phyloP scores from a whole-genome alignment of 2,329 filamentous ascomycete genomes.

The Cladosporium velox region DNA sequence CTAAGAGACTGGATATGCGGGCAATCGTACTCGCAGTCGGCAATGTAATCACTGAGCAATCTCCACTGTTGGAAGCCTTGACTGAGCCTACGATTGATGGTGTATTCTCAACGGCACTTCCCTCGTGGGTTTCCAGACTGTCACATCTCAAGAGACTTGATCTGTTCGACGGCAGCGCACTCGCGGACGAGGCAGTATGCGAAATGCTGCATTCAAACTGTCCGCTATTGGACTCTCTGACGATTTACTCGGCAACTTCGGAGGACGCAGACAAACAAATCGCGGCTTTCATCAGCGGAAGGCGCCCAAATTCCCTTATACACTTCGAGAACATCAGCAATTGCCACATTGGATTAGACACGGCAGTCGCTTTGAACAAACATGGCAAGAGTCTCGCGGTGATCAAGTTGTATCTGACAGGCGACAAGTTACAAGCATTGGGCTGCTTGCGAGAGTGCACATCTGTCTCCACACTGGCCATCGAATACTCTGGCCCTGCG shows the following conservation, averaged over 20 bases:
- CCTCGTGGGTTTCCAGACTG: slow-evolving; percentile 61
- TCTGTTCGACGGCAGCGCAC: slow-evolving; percentile 61
- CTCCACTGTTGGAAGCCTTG: slow-evolving; percentile 56
- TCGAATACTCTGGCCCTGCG: slow-evolving; percentile 49
- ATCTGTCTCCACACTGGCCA: slow-evolving; percentile 50
- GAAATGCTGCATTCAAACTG: slow-evolving; percentile 60
- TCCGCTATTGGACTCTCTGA: slow-evolving; percentile 61
- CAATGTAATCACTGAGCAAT: slow-evolving; percentile 42
- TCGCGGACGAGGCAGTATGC: slow-evolving; percentile 57
- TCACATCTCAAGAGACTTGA: slow-evolving; percentile 60
- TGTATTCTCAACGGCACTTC: slow-evolving; percentile 57
- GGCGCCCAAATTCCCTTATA: slow-evolving; percentile 59
- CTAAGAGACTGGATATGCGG: slow-evolving; percentile 39
- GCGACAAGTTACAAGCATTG: slow-evolving; percentile 52
- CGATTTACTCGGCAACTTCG: slow-evolving; percentile 53
- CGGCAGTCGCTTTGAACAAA: slow-evolving; percentile 55
- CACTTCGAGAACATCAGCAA: slow-evolving; percentile 61
- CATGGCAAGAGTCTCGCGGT: slow-evolving; percentile 58
- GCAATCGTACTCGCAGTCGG: slow-evolving; percentile 52
- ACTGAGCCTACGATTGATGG: slow-evolving; percentile 39
- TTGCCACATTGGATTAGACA: slow-evolving; percentile 56
- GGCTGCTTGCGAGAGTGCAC: slow-evolving; percentile 53
- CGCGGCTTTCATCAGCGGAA: slow-evolving; percentile 58
- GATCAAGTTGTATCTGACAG: slow-evolving; percentile 54
- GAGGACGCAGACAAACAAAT: slow-evolving; percentile 59